These are phyloP conservation scores for Ascochyta viciae-villosae DNA, from an alignment of 2,329 filamentous ascomycete species.

Conservation along the genomic window DNA sequence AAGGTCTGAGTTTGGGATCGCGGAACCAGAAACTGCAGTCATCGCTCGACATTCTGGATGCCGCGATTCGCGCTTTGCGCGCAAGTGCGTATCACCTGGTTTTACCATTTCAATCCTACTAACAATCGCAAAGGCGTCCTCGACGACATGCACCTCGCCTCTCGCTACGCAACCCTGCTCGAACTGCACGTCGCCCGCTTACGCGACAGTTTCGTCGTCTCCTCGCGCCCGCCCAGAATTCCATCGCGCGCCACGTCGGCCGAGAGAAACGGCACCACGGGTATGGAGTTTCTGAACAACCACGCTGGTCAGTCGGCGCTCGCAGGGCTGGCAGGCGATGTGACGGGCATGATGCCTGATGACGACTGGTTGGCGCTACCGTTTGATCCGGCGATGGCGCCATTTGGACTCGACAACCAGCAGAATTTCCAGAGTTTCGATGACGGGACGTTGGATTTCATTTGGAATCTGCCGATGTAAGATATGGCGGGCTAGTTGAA, in stretches of 20 bases:
- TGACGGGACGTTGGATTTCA: conserved; percentile 48
- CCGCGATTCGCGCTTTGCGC: conserved; percentile 57
- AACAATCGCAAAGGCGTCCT: conserved; percentile 44
- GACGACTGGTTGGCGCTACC: conserved; percentile 50
- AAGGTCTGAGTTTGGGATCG: conserved; percentile 58
- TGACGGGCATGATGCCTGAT: conserved; percentile 45
- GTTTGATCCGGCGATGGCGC: conserved; percentile 50
- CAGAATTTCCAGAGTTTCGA: conserved; percentile 49
- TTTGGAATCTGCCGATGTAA: conserved; percentile 49
- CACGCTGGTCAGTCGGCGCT: conserved; percentile 46
- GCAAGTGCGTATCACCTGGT: conserved; percentile 39
- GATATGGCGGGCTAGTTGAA: not conserved
- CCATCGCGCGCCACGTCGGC: conserved; percentile 40
- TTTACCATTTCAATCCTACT: not conserved
- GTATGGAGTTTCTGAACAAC: conserved; percentile 48
- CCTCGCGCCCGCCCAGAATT: conserved; percentile 45
- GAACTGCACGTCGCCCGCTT: conserved; percentile 51
- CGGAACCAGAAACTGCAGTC: conserved; percentile 58
- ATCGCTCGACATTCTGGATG: conserved; percentile 57
- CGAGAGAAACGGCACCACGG: conserved; percentile 40
- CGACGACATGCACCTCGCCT: conserved; percentile 61
- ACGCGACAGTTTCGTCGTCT: conserved; percentile 47
- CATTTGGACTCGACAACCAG: conserved; percentile 44
- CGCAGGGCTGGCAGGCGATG: conserved; percentile 44
- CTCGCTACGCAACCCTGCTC: conserved; percentile 58